These are phyloP conservation scores for Xylaria arbuscula DNA, from an alignment of 2,329 filamentous ascomycete genomes.

Conservation along the genomic window DNA sequence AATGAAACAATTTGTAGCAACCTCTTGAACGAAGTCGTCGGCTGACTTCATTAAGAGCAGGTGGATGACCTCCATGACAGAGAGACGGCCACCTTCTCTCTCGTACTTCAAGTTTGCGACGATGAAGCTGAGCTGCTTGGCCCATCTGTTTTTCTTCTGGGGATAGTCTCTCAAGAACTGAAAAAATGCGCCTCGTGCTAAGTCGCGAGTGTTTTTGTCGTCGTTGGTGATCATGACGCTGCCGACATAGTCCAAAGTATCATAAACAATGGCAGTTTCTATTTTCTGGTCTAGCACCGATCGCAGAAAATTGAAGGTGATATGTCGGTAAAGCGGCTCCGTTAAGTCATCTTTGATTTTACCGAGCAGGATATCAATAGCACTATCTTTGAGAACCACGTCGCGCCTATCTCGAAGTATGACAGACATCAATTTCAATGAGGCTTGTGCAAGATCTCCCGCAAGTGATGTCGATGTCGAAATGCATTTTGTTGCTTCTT, in stretches of 20 bases:
- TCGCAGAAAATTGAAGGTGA: slow-evolving; percentile 94
- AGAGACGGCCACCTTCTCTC: slow-evolving; percentile 86
- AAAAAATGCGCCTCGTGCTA: slow-evolving; percentile 89
- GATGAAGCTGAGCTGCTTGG: slow-evolving; percentile 88
- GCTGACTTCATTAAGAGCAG: slow-evolving; percentile 87
- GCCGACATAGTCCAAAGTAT: slow-evolving; percentile 88
- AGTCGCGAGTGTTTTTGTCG: slow-evolving; percentile 85
- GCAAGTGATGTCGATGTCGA: slow-evolving; percentile 81
- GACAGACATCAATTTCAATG: slow-evolving; percentile 86
- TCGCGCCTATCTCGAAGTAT: slow-evolving; percentile 84
- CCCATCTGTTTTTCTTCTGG: slow-evolving; percentile 88
- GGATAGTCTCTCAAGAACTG: slow-evolving; percentile 96
- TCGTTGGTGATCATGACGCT: slow-evolving; percentile 97
- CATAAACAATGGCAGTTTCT: slow-evolving; percentile 88
- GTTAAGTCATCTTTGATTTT: slow-evolving; percentile 90
- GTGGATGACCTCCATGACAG: slow-evolving; percentile 91
- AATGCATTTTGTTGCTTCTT: slow-evolving; percentile 85
- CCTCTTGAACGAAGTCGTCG: slow-evolving; percentile 83
- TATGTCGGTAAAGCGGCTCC: slow-evolving; percentile 89
- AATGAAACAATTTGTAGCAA: slow-evolving; percentile 84
- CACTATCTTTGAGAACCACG: slow-evolving; percentile 80
- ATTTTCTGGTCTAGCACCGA: slow-evolving; percentile 87
- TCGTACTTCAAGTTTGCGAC: slow-evolving; percentile 92
- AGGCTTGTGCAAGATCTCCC: slow-evolving; percentile 85
- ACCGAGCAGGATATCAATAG: slow-evolving; percentile 83